Evolutionary conservation across 495 filamentous ascomycete species (phyloP).

Genomic region (Podospora australis): DNA sequence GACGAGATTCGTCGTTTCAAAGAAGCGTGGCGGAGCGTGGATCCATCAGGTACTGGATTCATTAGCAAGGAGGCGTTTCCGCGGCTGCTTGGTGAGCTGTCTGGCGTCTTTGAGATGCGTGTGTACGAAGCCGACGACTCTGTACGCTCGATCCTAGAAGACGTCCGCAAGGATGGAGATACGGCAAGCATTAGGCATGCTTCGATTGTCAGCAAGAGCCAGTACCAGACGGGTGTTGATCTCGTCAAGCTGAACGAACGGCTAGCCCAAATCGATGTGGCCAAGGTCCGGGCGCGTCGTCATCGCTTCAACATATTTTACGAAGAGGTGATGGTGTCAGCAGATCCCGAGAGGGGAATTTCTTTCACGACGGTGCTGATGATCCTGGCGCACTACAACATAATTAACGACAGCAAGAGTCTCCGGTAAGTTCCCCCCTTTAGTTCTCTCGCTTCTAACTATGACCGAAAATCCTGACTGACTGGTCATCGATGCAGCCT

Average conservation of each 20-base stretch:
- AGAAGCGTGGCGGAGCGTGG: conserved; percentile 93
- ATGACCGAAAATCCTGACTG: conserved; percentile 9
- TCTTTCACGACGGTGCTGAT: conserved; percentile 91
- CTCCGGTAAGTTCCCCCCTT: conserved; percentile 50
- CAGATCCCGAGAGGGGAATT: conserved; percentile 79
- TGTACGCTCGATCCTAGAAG: conserved; percentile 73
- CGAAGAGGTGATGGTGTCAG: conserved; percentile 91
- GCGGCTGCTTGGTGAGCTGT: conserved; percentile 80
- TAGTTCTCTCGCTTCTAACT: neutral
- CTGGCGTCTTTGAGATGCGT: conserved; percentile 94
- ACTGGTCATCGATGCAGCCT: conserved; percentile 44
- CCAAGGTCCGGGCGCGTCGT: conserved; percentile 64
- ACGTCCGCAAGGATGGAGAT: conserved; percentile 54
- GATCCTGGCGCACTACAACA: conserved; percentile 97
- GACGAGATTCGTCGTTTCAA: conserved; percentile 96
- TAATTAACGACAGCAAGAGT: conserved; percentile 97
- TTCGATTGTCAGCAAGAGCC: conserved; percentile 42
- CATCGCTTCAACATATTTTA: conserved; percentile 84
- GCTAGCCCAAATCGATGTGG: conserved; percentile 67
- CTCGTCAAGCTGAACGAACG: conserved; percentile 66
- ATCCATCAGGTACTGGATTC: conserved; percentile 84
- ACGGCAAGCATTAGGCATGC: conserved; percentile 48
- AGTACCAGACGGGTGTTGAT: conserved; percentile 59
- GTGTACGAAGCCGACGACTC: conserved; percentile 89
- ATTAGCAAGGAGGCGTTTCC: conserved; percentile 92